Conservation (phyloP, 2,329 filamentous ascomycete genomes). For the Ophiocordyceps unilateralis region DNA sequence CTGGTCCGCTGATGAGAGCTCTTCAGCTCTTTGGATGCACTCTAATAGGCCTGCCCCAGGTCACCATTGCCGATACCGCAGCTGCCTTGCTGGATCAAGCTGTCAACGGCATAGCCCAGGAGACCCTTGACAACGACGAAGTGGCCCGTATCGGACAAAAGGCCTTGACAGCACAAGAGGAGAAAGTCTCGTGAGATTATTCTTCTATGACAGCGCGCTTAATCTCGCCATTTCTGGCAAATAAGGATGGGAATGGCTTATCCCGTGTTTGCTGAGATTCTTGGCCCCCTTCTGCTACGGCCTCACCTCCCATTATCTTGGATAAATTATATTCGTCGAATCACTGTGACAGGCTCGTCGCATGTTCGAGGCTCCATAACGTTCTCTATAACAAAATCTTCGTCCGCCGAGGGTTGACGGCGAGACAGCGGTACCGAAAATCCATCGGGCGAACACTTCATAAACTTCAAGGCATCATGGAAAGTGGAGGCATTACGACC, state of each 20-base stretch:
- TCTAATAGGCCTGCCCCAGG: slow-evolving; percentile 13
- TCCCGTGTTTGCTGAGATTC: background rate
- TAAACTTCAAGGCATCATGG: too few species aligned
- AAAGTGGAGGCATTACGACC: too few species aligned
- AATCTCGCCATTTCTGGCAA: background rate
- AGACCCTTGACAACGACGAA: slow-evolving; percentile 25
- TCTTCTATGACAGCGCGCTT: background rate
- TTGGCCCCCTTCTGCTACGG: background rate
- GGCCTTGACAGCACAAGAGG: background rate
- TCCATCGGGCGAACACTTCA: too few species aligned
- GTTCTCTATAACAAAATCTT: too few species aligned
- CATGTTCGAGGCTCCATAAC: background rate
- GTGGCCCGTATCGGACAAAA: slow-evolving; percentile 17
- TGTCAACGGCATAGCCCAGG: slow-evolving; percentile 26
- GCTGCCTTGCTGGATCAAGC: slow-evolving; percentile 26
- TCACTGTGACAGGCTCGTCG: background rate
- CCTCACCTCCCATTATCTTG: background rate
- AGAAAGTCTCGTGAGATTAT: background rate
- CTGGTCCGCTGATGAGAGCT: background rate
- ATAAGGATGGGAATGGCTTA: background rate
- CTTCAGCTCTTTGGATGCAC: background rate
- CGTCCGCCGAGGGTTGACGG: too few species aligned
- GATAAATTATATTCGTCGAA: background rate
- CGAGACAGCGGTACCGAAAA: too few species aligned
- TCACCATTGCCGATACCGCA: slow-evolving; percentile 19